Evolutionary conservation across 2,329 filamentous ascomycete genomes (phyloP).

Genomic region (Neobulgaria alba): DNA sequence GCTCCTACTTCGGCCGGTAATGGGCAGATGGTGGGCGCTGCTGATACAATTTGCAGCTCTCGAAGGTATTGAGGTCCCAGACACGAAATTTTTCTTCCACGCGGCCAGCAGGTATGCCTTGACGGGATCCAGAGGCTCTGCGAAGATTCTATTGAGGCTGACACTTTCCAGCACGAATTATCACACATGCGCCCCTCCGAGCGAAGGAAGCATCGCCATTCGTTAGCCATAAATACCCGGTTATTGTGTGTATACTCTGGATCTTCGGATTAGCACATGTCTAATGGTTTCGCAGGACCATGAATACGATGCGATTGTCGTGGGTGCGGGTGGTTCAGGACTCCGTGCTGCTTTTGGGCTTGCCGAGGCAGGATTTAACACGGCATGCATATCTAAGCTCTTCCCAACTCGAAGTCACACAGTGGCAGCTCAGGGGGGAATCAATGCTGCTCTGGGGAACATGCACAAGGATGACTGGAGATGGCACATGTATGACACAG

Average conservation of each 20-base stretch:
- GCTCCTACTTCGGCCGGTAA: constrained; percentile 7
- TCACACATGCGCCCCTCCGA: constrained; percentile 75
- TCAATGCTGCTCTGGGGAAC: constrained; percentile 84
- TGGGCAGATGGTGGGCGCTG: constrained; percentile 6
- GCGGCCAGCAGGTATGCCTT: constrained; percentile 59
- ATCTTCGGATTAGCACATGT: constrained; percentile 1
- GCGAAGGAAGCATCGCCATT: constrained; percentile 89
- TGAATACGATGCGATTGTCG: constrained; percentile 96
- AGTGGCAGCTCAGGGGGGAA: constrained; percentile 73
- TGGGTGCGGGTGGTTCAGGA: constrained; percentile 74
- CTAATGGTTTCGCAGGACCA: constrained; percentile 57
- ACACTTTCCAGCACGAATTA: constrained; percentile 60
- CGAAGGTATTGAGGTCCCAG: constrained; percentile 43
- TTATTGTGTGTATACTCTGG: constrained; percentile 56
- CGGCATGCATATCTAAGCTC: constrained; percentile 76
- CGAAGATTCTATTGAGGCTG: constrained; percentile 6
- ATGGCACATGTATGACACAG: constrained; percentile 99
- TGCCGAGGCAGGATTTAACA: constrained; percentile 83
- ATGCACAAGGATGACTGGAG: constrained; percentile 99
- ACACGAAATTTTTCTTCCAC: constrained; percentile 81
- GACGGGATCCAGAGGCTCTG: neutral
- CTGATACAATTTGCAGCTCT: constrained; percentile 23
- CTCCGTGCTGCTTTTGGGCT: constrained; percentile 78
- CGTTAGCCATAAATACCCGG: constrained; percentile 83
- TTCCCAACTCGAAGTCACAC: constrained; percentile 72